Evolutionary conservation across 192 early-diverging fungal genomes (phyloP).

Genomic region (Coemansia aciculifera): DNA sequence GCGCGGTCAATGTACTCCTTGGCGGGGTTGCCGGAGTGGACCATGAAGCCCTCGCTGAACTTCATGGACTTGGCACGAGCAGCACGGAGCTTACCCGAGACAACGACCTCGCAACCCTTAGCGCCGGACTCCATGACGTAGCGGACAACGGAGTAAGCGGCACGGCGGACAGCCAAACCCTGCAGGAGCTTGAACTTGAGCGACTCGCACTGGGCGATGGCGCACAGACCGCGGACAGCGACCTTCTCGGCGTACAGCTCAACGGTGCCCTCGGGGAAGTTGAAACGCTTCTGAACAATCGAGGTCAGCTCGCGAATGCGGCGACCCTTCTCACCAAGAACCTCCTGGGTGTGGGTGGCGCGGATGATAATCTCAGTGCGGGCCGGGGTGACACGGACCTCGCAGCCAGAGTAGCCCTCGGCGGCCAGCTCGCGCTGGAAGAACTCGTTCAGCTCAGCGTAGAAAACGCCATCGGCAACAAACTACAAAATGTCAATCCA

Average conservation of each 20-base stretch:
- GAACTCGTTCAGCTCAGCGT: slow-evolving; percentile 99
- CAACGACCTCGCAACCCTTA: slow-evolving; percentile 99
- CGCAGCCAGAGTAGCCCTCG: slow-evolving; percentile 99
- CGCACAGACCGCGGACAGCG: slow-evolving; percentile 94
- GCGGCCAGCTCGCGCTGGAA: slow-evolving; percentile 94
- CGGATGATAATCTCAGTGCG: slow-evolving; percentile 99
- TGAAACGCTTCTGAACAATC: slow-evolving; percentile 99
- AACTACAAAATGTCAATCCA: slow-evolving; percentile 63
- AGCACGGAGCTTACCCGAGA: slow-evolving; percentile 99
- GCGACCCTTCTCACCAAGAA: slow-evolving; percentile 97
- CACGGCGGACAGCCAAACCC: slow-evolving; percentile 96
- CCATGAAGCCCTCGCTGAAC: slow-evolving; percentile 99
- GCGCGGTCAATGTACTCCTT: slow-evolving; percentile 94
- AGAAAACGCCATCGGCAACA: slow-evolving; percentile 99
- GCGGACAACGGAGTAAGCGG: slow-evolving; percentile 97
- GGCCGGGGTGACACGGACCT: slow-evolving; percentile 98
- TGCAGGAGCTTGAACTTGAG: slow-evolving; percentile 97
- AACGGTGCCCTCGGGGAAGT: slow-evolving; percentile 97
- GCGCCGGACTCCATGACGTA: slow-evolving; percentile 99
- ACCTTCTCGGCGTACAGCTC: slow-evolving; percentile 99
- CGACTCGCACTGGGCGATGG: slow-evolving; percentile 98
- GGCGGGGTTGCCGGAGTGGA: slow-evolving; percentile 99
- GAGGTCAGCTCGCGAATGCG: slow-evolving; percentile 98
- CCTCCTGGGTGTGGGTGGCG: slow-evolving; percentile 96
- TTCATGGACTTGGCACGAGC: slow-evolving; percentile 99